Evolutionary conservation across 805 yeast species (phyloP).

Genomic region (Candida wancherniae): DNA sequence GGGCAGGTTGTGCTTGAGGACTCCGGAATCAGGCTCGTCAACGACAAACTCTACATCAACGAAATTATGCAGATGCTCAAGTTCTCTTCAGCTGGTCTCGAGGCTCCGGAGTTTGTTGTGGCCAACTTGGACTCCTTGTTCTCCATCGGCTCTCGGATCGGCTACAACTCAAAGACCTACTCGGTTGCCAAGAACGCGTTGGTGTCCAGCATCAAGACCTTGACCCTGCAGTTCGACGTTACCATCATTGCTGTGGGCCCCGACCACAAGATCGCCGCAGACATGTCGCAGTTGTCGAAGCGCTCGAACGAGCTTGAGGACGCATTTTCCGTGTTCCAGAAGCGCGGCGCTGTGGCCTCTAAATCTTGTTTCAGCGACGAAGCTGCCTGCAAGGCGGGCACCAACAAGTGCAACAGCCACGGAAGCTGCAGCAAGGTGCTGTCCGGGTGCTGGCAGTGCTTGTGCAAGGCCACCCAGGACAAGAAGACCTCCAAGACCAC

Average conservation of each 20-base stretch:
- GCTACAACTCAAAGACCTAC: conserved; percentile 39
- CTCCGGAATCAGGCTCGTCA: conserved; percentile 29
- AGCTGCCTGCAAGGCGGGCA: conserved; percentile 43
- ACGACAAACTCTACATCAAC: conserved; percentile 44
- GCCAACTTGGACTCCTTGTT: conserved; percentile 41
- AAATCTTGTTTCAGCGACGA: conserved; percentile 37
- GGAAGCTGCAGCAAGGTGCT: conserved; percentile 43
- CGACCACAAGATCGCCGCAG: conserved; percentile 12
- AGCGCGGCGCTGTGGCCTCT: conserved; percentile 15
- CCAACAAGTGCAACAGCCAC: conserved; percentile 49
- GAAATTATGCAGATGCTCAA: conserved; percentile 47
- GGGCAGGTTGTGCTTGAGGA: conserved; percentile 17
- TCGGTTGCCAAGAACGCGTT: conserved; percentile 34
- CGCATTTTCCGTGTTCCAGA: conserved; percentile 13
- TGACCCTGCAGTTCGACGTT: conserved; percentile 17
- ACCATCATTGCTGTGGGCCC: conserved; percentile 18
- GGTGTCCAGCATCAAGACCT: conserved; percentile 13
- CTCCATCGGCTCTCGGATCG: conserved; percentile 40
- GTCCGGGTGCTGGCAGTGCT: conserved; percentile 46
- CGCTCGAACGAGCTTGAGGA: conserved; percentile 16
- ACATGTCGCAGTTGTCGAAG: conserved; percentile 10
- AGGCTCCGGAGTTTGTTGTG: conserved; percentile 24
- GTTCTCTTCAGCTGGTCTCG: conserved; percentile 24
- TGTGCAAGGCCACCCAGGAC: conserved; percentile 43
- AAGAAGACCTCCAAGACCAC: conserved; percentile 42